Base-by-base conservation (phyloP, 192 early-diverging fungal genomes). In the Coemansia sp. region DNA sequence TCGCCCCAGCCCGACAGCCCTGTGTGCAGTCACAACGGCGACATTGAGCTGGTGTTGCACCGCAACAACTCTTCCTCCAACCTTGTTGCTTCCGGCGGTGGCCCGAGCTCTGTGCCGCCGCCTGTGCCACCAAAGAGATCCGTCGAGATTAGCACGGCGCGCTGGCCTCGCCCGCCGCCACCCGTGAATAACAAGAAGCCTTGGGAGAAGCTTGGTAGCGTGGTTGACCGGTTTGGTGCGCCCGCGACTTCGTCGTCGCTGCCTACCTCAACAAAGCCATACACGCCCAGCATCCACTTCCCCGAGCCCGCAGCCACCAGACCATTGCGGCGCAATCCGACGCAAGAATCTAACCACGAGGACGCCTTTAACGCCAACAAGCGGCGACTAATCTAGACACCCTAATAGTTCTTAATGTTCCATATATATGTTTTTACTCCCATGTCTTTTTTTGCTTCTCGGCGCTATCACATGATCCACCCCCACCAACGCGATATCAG, bases 11-110 rank as follows among this genome's bases (percentile, higher is more conserved):
- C 52, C 26, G 52, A 55, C 12, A 55, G 52, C 6, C 52, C 52
- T 2, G 52, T 55, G 23, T 55, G 52, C 52, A 55, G 52, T 3
- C 52, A 55, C 52, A 55, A 55, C 52, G 52, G 52, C 26, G 52
- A 55, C 26, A 55, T 52, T 14, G 23, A 52, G 25, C 2, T 52
- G 25, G 48, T 1, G 14, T 31, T 55, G 12, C 52, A 31, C 14
- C 52, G 26, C 52, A 55, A 55, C 26, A 28, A 55, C 52, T 55
- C 52, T 31, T 26, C 26, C 14, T 55, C 52, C 28, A 55, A 55
- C 52, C 25, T 55, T 5, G 52, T 55, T 14, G 52, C 28, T 13
- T 13, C 26, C 14, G 21, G 3, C 14, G 28, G 5, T 21, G 16
- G 14, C 13, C 12, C 13, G 4, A 1, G 14, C 4, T 16, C 41